Percentiles rank a stretch among this genome's conserved stretches.
These are phyloP conservation scores for Solanum gandarillasii DNA, from an alignment of 257 asterid genomes.

Conservation along the genomic window DNA sequence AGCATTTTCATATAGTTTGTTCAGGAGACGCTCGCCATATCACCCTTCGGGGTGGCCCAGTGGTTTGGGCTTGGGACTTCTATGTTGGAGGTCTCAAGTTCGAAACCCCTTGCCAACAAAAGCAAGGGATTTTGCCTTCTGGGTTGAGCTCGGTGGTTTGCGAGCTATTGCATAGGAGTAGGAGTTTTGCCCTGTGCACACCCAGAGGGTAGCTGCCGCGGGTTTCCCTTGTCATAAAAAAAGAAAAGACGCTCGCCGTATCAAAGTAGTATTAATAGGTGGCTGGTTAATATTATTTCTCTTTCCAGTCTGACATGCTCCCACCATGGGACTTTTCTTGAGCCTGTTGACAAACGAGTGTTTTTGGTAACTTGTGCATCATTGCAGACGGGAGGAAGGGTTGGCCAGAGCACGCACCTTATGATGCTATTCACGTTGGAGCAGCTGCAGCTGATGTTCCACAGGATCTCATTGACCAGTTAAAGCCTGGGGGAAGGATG, in stretches of 20 bases:
- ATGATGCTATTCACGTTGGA: constrained; percentile 95
- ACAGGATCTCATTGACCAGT: constrained; percentile 63
- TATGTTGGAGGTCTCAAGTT: too few relatives aligned
- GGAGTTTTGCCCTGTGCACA: too few relatives aligned
- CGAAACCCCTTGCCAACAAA: too few relatives aligned
- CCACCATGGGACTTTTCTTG: not conserved
- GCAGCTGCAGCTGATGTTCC: constrained; percentile 94
- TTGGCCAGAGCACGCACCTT: constrained; percentile 84
- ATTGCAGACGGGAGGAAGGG: constrained; percentile 80
- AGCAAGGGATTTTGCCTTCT: too few relatives aligned
- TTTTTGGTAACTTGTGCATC: not conserved
- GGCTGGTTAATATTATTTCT: not conserved
- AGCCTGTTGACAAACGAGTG: not conserved
- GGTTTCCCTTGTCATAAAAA: too few relatives aligned
- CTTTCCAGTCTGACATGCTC: not conserved
- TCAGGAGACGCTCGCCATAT: not conserved
- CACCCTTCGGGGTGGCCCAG: not conserved
- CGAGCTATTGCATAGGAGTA: too few relatives aligned
- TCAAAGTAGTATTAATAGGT: not conserved
- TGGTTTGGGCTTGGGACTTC: too few relatives aligned
- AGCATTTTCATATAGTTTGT: not conserved
- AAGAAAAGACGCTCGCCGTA: not conserved
- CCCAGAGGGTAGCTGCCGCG: too few relatives aligned
- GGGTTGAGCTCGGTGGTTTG: too few relatives aligned
- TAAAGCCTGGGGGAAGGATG: constrained; percentile 93